Evolutionary conservation across 139 green algal species (phyloP).

Genomic region (Micromonas commoda): DNA sequence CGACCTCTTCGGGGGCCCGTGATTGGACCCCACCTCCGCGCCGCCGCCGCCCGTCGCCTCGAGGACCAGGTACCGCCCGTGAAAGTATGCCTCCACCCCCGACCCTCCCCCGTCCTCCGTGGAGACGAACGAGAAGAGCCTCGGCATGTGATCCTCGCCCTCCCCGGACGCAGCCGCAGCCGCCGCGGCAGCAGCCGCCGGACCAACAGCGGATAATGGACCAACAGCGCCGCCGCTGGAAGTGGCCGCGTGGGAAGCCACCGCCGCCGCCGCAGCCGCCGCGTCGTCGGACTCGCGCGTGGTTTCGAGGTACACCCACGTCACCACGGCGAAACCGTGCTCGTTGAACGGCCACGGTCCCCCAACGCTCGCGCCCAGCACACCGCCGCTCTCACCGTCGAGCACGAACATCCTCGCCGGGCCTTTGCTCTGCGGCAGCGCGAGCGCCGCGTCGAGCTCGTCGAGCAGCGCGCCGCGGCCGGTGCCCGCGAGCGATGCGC

Average conservation of each 20-base stretch:
- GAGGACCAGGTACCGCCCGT: constrained; percentile 38
- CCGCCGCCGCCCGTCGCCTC: constrained; percentile 27
- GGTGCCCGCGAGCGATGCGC: not conserved
- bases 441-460: not conserved
- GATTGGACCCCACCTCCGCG: too few relatives aligned
- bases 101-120: constrained; percentile 20
- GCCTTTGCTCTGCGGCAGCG: not conserved
- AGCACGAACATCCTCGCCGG: not conserved
- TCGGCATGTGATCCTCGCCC: constrained; percentile 40
- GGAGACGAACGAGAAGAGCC: constrained; percentile 42
- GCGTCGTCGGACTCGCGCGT: constrained; percentile 20
- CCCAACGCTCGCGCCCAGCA: not conserved
- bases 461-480: not conserved
- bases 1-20: too few relatives aligned
- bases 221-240: constrained; percentile 1
- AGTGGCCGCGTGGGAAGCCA: constrained; percentile 3
- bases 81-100: constrained; percentile 44
- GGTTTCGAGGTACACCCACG: constrained; percentile 42
- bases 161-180: constrained; percentile 14
- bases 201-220: not conserved
- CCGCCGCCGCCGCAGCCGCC: constrained; percentile 24
- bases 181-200: not conserved
- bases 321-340: constrained; percentile 37
- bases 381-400: not conserved
- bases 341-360: constrained; percentile 36